phyloP scores from a whole-genome alignment of 768 basidiomycete species.

The Roridomyces roridus region DNA sequence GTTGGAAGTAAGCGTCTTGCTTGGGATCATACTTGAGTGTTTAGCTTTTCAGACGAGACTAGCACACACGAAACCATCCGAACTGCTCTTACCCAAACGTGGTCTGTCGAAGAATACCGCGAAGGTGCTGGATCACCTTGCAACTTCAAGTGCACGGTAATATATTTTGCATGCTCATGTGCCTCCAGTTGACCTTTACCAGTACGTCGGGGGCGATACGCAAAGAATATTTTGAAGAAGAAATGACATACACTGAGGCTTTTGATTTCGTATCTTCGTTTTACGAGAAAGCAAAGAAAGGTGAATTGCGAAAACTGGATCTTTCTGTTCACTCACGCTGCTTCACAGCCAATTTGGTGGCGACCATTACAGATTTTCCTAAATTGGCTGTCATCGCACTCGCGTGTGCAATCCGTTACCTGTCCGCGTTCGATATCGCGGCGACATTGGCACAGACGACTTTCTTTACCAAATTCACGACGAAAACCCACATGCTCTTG shows the following conservation, averaged over 20 bases:
- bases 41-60: conserved; percentile 71
- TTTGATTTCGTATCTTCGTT: conserved; percentile 71
- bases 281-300: conserved; percentile 54
- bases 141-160: too few species aligned
- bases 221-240: conserved; percentile 62
- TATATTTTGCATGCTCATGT: too few species aligned
- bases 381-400: conserved; percentile 73
- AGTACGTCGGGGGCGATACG: too few species aligned
- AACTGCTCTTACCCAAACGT: conserved; percentile 69
- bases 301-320: conserved; percentile 24
- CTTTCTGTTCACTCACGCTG: not conserved
- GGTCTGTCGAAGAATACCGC: conserved; percentile 72
- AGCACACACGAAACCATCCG: conserved; percentile 83
- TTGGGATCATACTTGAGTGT: not conserved
- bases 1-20: conserved; percentile 66
- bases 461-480: conserved; percentile 82
- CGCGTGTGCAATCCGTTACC: conserved; percentile 74
- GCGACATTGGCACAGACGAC: conserved; percentile 78
- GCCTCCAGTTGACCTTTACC: too few species aligned
- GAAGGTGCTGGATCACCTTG: conserved; percentile 76
- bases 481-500: conserved; percentile 83
- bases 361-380: conserved; percentile 69
- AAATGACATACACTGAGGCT: conserved; percentile 69
- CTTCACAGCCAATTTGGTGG: conserved; percentile 63
- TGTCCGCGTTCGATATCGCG: conserved; percentile 77